Evolutionary conservation across 345 rosid species (phyloP), one percentile per base, ranked within the genome.

Genomic region (Pistacia integerrima): DNA sequence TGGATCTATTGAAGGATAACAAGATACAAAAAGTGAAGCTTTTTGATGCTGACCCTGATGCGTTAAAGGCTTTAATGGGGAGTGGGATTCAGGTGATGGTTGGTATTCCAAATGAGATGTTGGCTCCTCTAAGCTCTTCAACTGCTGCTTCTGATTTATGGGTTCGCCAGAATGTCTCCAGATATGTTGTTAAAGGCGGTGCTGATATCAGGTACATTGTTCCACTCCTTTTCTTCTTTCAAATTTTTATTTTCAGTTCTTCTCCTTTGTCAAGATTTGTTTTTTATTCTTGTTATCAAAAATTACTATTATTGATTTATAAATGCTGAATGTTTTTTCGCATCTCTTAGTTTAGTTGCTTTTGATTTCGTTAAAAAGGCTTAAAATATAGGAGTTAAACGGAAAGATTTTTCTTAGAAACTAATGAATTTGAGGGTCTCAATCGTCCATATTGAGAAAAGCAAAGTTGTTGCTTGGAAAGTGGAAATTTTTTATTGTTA

Each of bases 1-100:
- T 94, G 91, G 91, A 92, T 94, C 97, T 93, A 75, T 81, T 96
- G 83, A 88, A 85, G 79, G 89, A 78, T 11, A 96, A 96, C 84
- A 90, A 85, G 73, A 89, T 96, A 46, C 77, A 72, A 61, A 94
- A 87, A 76, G 98, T 92, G 64, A 96, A 96, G 90, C 91, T 94
- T 35, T 96, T 96, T 77, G 98, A 90, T 62, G 83, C 98, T 0
- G 90, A 97, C 79, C 92, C 94, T 52, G 88, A 78, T 78, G 89
- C 65, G 35, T 80, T 94, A 28, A 65, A 57, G 68, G 89, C 95
- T 72, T 76, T 97, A 33, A 85, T 83, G 87, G 93, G 97, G 55
- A 79, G 87, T 77, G 97, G 99, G 73, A 96, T 90, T 86, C 84
- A 93, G 82, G 94, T 96, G 7, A 96, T 96, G 99, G 80, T 92